Conservation (phyloP, 2,329 filamentous ascomycete genomes). For the Polytolypa hystricis region DNA sequence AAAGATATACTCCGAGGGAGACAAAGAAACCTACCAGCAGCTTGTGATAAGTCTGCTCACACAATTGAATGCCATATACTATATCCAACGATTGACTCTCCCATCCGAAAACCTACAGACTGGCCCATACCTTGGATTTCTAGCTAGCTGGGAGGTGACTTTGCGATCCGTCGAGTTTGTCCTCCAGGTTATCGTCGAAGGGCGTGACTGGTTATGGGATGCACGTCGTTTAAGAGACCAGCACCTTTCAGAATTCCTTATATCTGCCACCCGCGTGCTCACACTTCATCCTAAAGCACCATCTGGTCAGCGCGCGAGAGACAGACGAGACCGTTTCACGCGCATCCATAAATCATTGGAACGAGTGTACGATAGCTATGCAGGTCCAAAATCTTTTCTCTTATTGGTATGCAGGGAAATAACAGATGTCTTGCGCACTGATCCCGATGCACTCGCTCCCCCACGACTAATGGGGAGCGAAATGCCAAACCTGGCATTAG, state of each 20-base stretch:
- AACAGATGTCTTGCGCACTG: constrained; percentile 23
- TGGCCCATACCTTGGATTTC: constrained; percentile 28
- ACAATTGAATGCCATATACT: constrained; percentile 32
- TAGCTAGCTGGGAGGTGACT: constrained; percentile 33
- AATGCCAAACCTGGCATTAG: constrained; percentile 26
- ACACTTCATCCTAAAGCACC: constrained; percentile 30
- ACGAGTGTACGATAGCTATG: constrained; percentile 30
- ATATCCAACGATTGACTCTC: constrained; percentile 31
- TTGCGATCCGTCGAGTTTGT: constrained; percentile 30
- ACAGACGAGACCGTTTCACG: constrained; percentile 29
- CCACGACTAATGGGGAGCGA: constrained; percentile 24
- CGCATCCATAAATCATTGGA: constrained; percentile 30
- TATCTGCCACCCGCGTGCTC: constrained; percentile 29
- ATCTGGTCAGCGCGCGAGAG: constrained; percentile 22
- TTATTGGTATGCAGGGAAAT: constrained; percentile 30
- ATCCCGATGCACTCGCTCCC: constrained; percentile 25
- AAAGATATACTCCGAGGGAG: constrained; percentile 28
- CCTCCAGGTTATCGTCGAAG: constrained; percentile 27
- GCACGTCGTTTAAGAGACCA: constrained; percentile 23
- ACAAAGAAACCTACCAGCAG: constrained; percentile 26
- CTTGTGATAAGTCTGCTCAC: constrained; percentile 26
- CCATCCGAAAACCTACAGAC: constrained; percentile 25
- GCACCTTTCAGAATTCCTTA: constrained; percentile 29
- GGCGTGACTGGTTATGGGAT: constrained; percentile 27
- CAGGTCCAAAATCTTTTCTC: constrained; percentile 28